Conservation (phyloP, 306 rosid species). For the Cucurbita maxima region DNA sequence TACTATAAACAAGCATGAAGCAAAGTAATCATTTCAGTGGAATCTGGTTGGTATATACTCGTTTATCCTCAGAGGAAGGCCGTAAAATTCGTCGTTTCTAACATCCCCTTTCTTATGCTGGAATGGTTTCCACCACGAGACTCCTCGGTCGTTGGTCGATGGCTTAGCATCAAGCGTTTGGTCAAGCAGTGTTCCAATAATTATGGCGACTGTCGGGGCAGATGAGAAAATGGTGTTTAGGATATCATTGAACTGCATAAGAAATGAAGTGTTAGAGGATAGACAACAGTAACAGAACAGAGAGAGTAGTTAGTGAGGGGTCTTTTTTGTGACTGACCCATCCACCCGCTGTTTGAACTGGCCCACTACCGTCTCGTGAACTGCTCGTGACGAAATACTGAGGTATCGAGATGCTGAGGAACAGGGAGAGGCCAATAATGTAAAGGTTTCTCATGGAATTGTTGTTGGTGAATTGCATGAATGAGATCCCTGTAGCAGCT, state of each 20-base stretch:
- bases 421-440: conserved; percentile 61
- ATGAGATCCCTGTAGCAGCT: conserved; percentile 86
- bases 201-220: conserved; percentile 65
- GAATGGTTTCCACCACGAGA: conserved; percentile 80
- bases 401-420: conserved; percentile 77
- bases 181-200: conserved; percentile 68
- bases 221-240: conserved; percentile 84
- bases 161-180: conserved; percentile 54
- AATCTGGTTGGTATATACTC: conserved; percentile 57
- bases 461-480: conserved; percentile 40
- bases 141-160: conserved; percentile 43
- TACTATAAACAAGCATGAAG: not conserved
- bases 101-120: conserved; percentile 61
- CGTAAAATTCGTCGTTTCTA: conserved; percentile 66
- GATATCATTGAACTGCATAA: conserved; percentile 70
- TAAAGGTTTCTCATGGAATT: conserved; percentile 82
- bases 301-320: too few relatives aligned
- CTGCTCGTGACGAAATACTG: conserved; percentile 65
- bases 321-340: conserved; percentile 55
- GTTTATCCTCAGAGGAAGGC: conserved; percentile 46
- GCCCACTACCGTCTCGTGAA: conserved; percentile 59
- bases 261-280: conserved; percentile 4
- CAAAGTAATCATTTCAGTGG: conserved; percentile 4
- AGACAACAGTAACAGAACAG: not conserved
- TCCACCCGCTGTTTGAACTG: conserved; percentile 56